A percentile compares a stretch with the other conserved stretches of the same genome.
These are phyloP conservation scores for Trametes versicolor DNA, from an alignment of 1,284 basidiomycete species.

Conservation along the genomic window DNA sequence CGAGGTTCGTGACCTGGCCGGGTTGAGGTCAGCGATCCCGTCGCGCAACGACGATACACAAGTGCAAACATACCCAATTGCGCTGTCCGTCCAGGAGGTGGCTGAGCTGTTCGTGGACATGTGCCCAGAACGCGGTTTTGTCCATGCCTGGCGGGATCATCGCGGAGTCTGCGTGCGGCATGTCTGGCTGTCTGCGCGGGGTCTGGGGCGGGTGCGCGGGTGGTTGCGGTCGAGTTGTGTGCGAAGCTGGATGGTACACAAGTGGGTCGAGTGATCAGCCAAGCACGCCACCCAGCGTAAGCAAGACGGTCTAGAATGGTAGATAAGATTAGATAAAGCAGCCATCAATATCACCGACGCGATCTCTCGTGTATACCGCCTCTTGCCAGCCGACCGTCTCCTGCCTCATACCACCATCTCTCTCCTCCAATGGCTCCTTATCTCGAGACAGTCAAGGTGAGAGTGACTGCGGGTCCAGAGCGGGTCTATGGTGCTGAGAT, in stretches of 20 bases:
- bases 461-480: conserved; percentile 27
- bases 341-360: conserved; percentile 18
- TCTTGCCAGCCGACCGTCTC: conserved; percentile 28
- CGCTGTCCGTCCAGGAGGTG: conserved; percentile 72
- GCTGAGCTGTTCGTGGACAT: conserved; percentile 72
- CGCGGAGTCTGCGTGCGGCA: conserved; percentile 89
- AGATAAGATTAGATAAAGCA: conserved; percentile 23
- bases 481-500: background rate
- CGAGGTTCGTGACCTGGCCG: conserved; percentile 82
- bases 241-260: background rate
- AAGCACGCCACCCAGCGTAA: conserved; percentile 18
- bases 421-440: conserved; percentile 78
- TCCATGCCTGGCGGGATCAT: conserved; percentile 73
- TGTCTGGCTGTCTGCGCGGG: conserved; percentile 41
- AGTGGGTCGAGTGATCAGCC: conserved; percentile 7
- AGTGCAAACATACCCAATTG: conserved; percentile 69
- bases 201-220: background rate
- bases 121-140: conserved; percentile 83
- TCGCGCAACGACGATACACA: conserved; percentile 26
- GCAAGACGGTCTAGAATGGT: conserved; percentile 7
- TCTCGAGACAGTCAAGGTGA: conserved; percentile 84
- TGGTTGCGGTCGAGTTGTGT: conserved; percentile 1
- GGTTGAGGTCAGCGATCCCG: conserved; percentile 24
- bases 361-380: conserved; percentile 18
- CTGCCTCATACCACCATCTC: conserved; percentile 21